Evolutionary conservation across 2,329 filamentous ascomycete species (phyloP), one percentile per base, ranked within the genome.

Genomic region (Zasmidium angulare): DNA sequence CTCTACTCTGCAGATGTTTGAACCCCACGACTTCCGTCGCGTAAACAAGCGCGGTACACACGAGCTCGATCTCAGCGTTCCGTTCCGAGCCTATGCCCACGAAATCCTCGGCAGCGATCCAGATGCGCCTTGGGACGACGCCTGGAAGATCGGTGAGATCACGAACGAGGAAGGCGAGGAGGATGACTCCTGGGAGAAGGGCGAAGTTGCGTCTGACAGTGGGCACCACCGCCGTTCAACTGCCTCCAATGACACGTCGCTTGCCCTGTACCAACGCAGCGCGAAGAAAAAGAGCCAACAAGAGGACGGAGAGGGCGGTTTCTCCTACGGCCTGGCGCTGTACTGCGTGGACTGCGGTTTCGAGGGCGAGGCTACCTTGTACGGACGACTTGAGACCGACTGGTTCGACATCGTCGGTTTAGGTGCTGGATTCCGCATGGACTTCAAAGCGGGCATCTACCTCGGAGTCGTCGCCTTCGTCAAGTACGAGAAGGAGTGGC

Each of bases 311-410:
- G 51, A 40, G 12, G 14, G 51, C 20, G 29, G 21, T 12, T 17
- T 53, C 19, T 31, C 40, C 12, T 54, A 54, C 24, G 46, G 50
- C n/a, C 22, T 53, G 46, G 21, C 20, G 4, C 56, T 58, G 10
- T 53, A 53, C 21, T 53, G 51, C 29, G 51, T 53, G 29, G 55
- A 57, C 48, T 53, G 49, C 23, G 36, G 55, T 40, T 52, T 51
- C 22, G 31, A 24, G 40, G 55, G 50, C 20, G 19, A 19, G 14
- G 51, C 51, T 4, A 23, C 12, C 17, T 12, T 53, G 12, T 53
- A 46, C 22, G 51, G 51, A 21, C 31, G n/a, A 53, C n/a, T 46
- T 11, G 51, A 53, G 12, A 24, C 26, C 14, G 26, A 29, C 19
- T 22, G 22, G 14, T 17, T 23, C 29, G 26, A 23, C 31, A 23